Base-by-base conservation (phyloP, 2,329 filamentous ascomycete genomes). In the Cercospora zeina region DNA sequence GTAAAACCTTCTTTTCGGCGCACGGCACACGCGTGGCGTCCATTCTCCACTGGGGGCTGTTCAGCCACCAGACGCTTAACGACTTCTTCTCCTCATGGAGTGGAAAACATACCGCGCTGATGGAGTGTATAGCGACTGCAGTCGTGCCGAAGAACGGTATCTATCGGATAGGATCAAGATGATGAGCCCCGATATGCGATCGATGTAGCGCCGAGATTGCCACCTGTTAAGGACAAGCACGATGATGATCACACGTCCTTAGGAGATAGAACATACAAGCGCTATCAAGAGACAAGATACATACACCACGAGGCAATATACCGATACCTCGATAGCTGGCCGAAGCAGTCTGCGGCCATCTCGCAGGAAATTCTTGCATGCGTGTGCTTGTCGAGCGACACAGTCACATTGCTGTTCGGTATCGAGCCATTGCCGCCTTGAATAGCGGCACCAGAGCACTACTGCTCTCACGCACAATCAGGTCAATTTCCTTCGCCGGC, bases 21-120 rank as follows among this genome's bases (percentile, higher is more conserved):
- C 42, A 49, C 27, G 42, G 42, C 42, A 49, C 42, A 49, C 42
- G 42, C 42, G 42, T 49, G 42, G 42, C 42, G 13, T 49, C 27
- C 42, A 49, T 49, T 49, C 42, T 49, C 42, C 42, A 49, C 42
- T 30, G 16, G 42, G 24, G 4, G 21, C 10, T 24, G 42, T 24
- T 49, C 42, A 49, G 42, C 42, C 42, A 49, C 42, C 42, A 49
- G 7, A 49, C 21, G 42, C 42, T 49, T 49, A 10, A 49, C 42
- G 21, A 49, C 42, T 27, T 49, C 6, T 8, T 47, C 14, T 47
- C 13, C 21, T n/a, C 21, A 19, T 27, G 42, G 21, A 49, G 13
- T 49, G 42, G 42, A 49, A 49, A 49, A 49, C 42, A n/a, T 27
- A 30, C 14, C 2, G 42, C 42, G 42, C 42, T 49, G 42, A 49